Evolutionary conservation across 345 rosid genomes (phyloP).

Genomic region (Populus euphratica): DNA sequence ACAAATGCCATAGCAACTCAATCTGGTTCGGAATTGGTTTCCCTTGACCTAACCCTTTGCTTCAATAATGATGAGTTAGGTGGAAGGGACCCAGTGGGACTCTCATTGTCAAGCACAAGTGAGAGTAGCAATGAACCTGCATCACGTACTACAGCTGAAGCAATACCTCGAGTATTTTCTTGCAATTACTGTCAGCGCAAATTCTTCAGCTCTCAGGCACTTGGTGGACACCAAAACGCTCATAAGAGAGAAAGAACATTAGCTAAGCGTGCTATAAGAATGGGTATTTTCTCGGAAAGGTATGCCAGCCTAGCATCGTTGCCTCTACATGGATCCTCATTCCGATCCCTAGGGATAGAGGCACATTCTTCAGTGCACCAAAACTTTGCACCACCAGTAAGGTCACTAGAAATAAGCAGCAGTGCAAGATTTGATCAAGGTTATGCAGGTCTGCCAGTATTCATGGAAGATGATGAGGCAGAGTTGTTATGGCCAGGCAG

Average conservation of each 20-base stretch:
- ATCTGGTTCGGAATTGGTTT: slow-evolving; percentile 16
- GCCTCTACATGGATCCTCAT: slow-evolving; percentile 23
- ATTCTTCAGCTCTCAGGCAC: slow-evolving; percentile 29
- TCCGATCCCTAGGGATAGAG: slow-evolving; percentile 21
- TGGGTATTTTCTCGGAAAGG: slow-evolving; percentile 29
- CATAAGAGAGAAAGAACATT: slow-evolving; percentile 25
- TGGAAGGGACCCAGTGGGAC: slow-evolving; percentile 24
- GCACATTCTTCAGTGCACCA: slow-evolving; percentile 58
- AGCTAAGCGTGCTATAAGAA: slow-evolving; percentile 29
- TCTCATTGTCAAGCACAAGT: slow-evolving; percentile 58
- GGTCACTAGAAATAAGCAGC: slow-evolving; percentile 44
- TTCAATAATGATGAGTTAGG: slow-evolving; percentile 12
- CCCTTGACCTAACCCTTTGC: slow-evolving; percentile 22
- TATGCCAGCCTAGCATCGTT: slow-evolving; percentile 23
- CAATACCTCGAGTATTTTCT: slow-evolving; percentile 21
- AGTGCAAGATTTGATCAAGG: slow-evolving; percentile 48
- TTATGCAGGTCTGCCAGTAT: slow-evolving; percentile 43
- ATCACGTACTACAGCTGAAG: slow-evolving; percentile 25
- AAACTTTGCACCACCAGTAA: slow-evolving; percentile 21
- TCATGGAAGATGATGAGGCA: slow-evolving; percentile 51
- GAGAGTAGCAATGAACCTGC: slow-evolving; percentile 53
- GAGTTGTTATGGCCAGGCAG: slow-evolving; percentile 78
- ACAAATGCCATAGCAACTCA: slow-evolving; percentile 10
- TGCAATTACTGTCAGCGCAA: slow-evolving; percentile 26
- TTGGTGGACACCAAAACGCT: slow-evolving; percentile 30